phyloP scores from a whole-genome alignment of 1,284 basidiomycete genomes.

The Porodaedalea pini region DNA sequence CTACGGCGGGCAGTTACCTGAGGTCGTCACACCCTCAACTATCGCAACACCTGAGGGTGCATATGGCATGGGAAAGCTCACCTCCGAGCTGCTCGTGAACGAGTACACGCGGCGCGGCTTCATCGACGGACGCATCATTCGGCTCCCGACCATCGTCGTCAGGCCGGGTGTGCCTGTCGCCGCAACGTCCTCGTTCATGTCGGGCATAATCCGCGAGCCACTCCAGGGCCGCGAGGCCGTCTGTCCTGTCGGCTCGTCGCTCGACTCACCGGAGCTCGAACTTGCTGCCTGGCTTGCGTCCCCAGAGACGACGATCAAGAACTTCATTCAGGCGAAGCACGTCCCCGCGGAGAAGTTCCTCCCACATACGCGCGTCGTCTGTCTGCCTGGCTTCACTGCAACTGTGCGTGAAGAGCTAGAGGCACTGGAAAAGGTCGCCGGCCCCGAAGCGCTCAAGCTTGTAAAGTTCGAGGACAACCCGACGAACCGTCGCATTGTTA shows the following conservation, averaged over 20 bases:
- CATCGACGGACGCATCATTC: conserved; percentile 58
- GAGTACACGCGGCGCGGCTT: conserved; percentile 63
- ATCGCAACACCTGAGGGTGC: conserved; percentile 55
- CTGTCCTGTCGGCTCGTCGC: conserved; percentile 51
- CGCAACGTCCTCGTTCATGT: conserved; percentile 60
- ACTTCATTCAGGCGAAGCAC: conserved; percentile 52
- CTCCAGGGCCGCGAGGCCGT: conserved; percentile 47
- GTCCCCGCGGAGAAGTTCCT: conserved; percentile 44
- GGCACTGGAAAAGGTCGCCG: conserved; percentile 41
- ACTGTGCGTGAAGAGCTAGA: conserved; percentile 44
- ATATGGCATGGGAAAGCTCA: conserved; percentile 57
- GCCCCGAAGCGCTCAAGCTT: conserved; percentile 35
- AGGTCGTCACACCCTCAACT: conserved; percentile 47
- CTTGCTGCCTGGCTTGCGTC: conserved; percentile 53
- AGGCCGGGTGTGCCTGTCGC: conserved; percentile 54
- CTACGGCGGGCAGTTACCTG: conserved; percentile 58
- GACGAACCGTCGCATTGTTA: conserved; percentile 40
- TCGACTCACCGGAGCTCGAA: conserved; percentile 41
- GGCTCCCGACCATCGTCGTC: conserved; percentile 60
- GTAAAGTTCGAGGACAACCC: conserved; percentile 44
- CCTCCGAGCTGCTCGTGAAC: conserved; percentile 58
- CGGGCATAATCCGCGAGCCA: conserved; percentile 62
- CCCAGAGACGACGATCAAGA: conserved; percentile 50
- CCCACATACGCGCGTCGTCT: conserved; percentile 50
- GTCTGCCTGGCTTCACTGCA: conserved; percentile 47